A percentile compares a stretch with the other conserved stretches of the same genome.
phyloP scores from a whole-genome alignment of 108 stramenopile species.

The Cylindrotheca closterium region DNA sequence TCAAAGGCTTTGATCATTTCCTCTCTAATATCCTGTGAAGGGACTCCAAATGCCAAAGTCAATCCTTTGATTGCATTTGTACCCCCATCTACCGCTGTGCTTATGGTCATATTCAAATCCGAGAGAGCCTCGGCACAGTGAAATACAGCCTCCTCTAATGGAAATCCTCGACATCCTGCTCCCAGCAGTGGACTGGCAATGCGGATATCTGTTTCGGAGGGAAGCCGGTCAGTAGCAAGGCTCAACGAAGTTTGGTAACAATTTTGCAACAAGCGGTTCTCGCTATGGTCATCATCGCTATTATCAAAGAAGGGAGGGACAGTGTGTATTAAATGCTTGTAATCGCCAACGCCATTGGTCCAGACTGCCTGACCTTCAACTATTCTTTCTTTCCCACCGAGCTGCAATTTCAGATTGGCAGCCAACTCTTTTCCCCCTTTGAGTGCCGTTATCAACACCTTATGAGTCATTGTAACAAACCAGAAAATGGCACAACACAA shows the following conservation, averaged over 20 bases:
- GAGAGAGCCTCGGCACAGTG: conserved; percentile 34
- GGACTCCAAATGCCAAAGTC: conserved; percentile 29
- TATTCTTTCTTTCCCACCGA: conserved; percentile 16
- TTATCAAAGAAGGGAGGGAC: conserved; percentile 61
- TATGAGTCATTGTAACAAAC: no score
- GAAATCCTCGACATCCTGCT: conserved; percentile 75
- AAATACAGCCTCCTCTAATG: conserved; percentile 43
- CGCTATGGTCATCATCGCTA: neutral
- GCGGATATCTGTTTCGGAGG: conserved; percentile 6
- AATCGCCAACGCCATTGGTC: conserved; percentile 45
- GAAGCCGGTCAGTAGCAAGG: conserved; percentile 20
- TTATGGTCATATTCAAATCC: neutral
- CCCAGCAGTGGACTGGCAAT: conserved; percentile 70
- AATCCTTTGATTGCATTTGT: neutral
- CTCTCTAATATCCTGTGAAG: neutral
- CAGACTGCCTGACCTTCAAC: conserved; percentile 41
- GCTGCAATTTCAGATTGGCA: neutral
- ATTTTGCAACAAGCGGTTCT: conserved; percentile 16
- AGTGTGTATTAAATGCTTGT: conserved; percentile 56
- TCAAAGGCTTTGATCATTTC: neutral
- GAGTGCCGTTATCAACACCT: no score
- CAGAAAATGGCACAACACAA: no score
- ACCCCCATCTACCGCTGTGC: neutral
- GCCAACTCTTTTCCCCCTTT: conserved; percentile 56
- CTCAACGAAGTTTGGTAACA: conserved; percentile 34